Evolutionary conservation across 1,284 basidiomycete species (phyloP), one percentile per base, ranked within the genome.

Genomic region (Tranzscheliella williamsii): DNA sequence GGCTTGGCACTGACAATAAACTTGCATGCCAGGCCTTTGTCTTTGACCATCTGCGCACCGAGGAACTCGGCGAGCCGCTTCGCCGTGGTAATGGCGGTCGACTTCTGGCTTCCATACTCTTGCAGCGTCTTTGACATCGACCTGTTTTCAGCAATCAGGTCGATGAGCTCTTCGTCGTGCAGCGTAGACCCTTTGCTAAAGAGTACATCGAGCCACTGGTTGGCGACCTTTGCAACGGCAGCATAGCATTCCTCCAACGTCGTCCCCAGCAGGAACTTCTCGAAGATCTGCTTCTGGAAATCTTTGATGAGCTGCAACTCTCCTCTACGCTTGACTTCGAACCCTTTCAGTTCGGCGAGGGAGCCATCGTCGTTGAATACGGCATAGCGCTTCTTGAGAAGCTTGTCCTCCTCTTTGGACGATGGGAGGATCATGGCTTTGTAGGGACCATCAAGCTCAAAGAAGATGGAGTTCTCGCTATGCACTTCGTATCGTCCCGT

Each of bases 391-490:
- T 99, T 99, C 83, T 99, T 99, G 72, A 99, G 81, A 60, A 99
- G 79, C 78, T 98, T 99, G 79, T 98, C 95, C 79, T 99, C 95
- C 79, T 99, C 95, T 75, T 99, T 99, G 3, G 94, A 98, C 6
- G 92, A 95, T 2, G 95, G 95, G 22, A 99, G 83, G 70, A 98
- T 97, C 95, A 99, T 99, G 6, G 95, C 95, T 67, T 87, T 90
- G 81, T 98, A 98, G 0, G 95, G 95, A 1, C 95, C 95, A 73
- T 99, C 95, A 47, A 99, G 84, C 79, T 99, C 95, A 81, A 99
- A 98, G 82, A 98, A 99, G 79, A 99, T 99, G n/a, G 91, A 95
- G 80, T 99, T 98, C 79, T 98, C 95, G 79, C 87, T 91, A 66
- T 90, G 90, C 16, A 98, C 81, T 21, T 83, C 82, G 80, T 97